Base-by-base conservation (phyloP, 2,329 filamentous ascomycete genomes). In the Acarospora socialis region DNA sequence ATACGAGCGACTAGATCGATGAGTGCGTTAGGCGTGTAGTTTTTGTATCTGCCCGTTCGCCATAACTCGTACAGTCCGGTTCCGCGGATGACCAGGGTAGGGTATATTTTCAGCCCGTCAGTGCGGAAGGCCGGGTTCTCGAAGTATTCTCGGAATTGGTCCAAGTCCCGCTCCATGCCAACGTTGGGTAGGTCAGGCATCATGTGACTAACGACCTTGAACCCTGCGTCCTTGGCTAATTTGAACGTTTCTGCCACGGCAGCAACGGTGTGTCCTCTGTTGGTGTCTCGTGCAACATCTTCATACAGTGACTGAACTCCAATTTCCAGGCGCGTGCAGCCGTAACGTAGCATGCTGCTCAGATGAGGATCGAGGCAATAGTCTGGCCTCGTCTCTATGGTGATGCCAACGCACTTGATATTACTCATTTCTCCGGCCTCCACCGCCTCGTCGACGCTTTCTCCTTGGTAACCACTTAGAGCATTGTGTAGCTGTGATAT, bases 121-220 rank as follows among this genome's bases (percentile, higher is more conserved):
- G 92, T 98, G 37, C 90, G 72, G 63, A 98, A 98, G 24, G 76
- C 83, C 1, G 90, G 90, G 52, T 84, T 95, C 52, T 93, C 84
- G 48, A 98, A 98, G 55, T 98, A 98, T 53, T 98, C 92, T 42
- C 82, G 72, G 57, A 98, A 98, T 47, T 98, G 90, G 50, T 92
- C 86, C 25, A 98, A 66, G 52, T 98, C 90, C 47, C 90, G 78
- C 59, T 98, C 92, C 81, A 95, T 93, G 35, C 90, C 90, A 2
- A 98, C 90, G 47, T 98, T 98, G 3, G 90, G 90, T 28, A 98
- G 60, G 52, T 98, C 90, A 1, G 90, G 90, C 90, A 98, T 98
- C 90, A 98, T 98, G 59, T 98, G 90, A 44, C 82, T 92, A 40
- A 98, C 90, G 1, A 98, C 90, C 56, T 98, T 98, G 69, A 93